phyloP scores from a whole-genome alignment of 208 protist species.

The Leishmania turanica region DNA sequence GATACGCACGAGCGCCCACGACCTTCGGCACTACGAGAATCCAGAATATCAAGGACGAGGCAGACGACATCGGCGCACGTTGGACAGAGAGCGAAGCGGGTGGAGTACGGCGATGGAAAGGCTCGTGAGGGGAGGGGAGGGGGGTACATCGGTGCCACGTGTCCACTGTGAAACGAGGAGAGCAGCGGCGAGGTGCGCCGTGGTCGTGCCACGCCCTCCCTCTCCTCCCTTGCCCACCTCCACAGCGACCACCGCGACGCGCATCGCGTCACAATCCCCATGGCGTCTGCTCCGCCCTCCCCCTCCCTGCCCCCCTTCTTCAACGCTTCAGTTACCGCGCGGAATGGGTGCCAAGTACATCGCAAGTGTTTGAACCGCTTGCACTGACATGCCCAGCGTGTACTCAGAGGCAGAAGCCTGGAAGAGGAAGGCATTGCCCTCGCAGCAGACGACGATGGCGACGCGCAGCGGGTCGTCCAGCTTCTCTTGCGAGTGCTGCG shows the following conservation, averaged over 20 bases:
- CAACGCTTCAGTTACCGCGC: slow-evolving; percentile 7
- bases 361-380: slow-evolving; percentile 58
- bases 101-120: background rate
- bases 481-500: slow-evolving; percentile 36
- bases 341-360: slow-evolving; percentile 42
- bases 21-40: background rate
- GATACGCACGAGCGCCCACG: background rate
- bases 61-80: background rate
- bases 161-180: background rate
- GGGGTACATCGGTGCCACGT: background rate
- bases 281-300: background rate
- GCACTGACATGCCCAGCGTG: slow-evolving; percentile 34
- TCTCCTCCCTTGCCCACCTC: background rate
- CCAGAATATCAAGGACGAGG: background rate
- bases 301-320: background rate
- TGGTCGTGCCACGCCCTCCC: background rate
- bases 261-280: background rate
- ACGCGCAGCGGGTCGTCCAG: slow-evolving; percentile 57
- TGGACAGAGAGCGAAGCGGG: background rate
- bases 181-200: background rate
- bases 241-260: background rate
- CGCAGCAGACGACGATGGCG: slow-evolving; percentile 56
- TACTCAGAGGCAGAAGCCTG: slow-evolving; percentile 42
- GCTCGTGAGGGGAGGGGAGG: background rate
- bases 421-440: slow-evolving; percentile 74